phyloP scores from a whole-genome alignment of 148 eudicot genomes.

The Pharnaceum exiguum region DNA sequence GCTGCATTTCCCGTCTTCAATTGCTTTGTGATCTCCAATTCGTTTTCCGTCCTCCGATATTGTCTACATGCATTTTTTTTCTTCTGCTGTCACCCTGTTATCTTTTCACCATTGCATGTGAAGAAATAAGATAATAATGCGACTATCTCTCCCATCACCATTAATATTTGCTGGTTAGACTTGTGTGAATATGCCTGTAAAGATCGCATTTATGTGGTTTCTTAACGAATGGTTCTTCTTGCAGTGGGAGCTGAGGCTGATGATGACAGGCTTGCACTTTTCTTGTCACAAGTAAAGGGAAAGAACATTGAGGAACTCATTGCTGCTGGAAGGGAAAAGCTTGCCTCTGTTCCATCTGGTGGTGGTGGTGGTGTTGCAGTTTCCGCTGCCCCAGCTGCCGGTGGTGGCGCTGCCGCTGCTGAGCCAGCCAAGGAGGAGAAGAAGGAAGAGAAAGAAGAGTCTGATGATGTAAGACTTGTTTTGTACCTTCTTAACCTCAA shows the following conservation, averaged over 20 bases:
- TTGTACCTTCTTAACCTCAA: neutral
- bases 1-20: too few species aligned
- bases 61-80: too few species aligned
- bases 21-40: too few species aligned
- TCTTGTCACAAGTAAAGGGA: constrained; percentile 55
- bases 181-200: neutral
- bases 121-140: too few species aligned
- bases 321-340: constrained; percentile 78
- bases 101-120: too few species aligned
- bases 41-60: too few species aligned
- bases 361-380: constrained; percentile 62
- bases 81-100: too few species aligned
- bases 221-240: neutral
- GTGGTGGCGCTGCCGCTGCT: constrained; percentile 49
- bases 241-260: constrained; percentile 82
- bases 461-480: constrained; percentile 67
- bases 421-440: constrained; percentile 76
- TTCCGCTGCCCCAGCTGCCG: constrained; percentile 49
- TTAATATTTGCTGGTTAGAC: too few species aligned
- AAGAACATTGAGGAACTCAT: constrained; percentile 67
- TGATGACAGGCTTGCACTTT: constrained; percentile 53
- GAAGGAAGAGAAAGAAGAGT: constrained; percentile 88
- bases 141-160: too few species aligned
- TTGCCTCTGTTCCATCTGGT: constrained; percentile 84
- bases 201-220: neutral